These are phyloP conservation scores for Neurospora tetrasperma DNA, from an alignment of 495 filamentous ascomycete genomes.

Conservation along the genomic window DNA sequence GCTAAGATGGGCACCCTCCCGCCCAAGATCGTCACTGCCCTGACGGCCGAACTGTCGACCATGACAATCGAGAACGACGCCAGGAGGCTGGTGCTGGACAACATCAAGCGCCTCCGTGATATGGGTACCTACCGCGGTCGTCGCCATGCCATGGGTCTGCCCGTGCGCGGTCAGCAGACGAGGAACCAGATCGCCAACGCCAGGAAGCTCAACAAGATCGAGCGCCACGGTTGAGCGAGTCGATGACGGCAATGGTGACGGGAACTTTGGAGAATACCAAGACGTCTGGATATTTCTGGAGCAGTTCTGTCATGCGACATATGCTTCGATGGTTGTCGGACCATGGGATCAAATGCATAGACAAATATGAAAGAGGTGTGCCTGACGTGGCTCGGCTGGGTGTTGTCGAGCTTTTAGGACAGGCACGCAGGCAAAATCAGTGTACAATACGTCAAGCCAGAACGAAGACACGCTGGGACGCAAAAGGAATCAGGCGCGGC, in stretches of 20 bases:
- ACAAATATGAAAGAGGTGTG: background rate
- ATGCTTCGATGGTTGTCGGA: background rate
- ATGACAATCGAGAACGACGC: constrained; percentile 95
- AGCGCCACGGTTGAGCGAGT: constrained; percentile 45
- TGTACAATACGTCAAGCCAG: constrained; percentile 13
- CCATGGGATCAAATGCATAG: background rate
- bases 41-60: constrained; percentile 74
- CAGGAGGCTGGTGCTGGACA: constrained; percentile 60
- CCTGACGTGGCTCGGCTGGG: background rate
- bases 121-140: constrained; percentile 86
- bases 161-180: constrained; percentile 80
- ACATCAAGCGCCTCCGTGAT: constrained; percentile 78
- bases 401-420: background rate
- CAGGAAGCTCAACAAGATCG: constrained; percentile 68
- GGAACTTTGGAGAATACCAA: background rate
- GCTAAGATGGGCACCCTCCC: constrained; percentile 63
- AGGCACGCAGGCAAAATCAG: background rate
- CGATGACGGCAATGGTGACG: background rate
- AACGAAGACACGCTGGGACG: background rate
- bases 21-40: constrained; percentile 60
- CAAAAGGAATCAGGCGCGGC: background rate
- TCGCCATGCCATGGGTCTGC: constrained; percentile 80
- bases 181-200: constrained; percentile 73
- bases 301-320: background rate
- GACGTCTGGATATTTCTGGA: background rate